These are phyloP conservation scores for Gracilaria gracilis DNA, from an alignment of 23 red algal species.

Conservation along the genomic window DNA sequence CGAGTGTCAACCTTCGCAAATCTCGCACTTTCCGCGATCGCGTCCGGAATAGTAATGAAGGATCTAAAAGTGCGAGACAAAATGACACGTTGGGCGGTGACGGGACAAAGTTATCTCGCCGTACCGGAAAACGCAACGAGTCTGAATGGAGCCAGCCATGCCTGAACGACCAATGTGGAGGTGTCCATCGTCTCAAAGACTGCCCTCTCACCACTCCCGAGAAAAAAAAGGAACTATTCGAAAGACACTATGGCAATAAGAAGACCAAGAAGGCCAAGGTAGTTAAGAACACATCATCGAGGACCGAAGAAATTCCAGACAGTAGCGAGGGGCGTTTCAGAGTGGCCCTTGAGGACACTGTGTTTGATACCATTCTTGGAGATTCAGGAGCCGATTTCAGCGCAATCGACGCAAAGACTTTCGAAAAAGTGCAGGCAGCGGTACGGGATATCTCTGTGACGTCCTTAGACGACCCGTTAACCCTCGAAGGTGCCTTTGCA, in stretches of 20 bases:
- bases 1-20: neutral
- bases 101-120: neutral
- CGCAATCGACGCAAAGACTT: too few relatives aligned
- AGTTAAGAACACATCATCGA: neutral
- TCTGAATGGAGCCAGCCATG: too few relatives aligned
- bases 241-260: constrained; percentile 15
- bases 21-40: neutral
- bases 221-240: constrained; percentile 23
- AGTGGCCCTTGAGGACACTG: constrained; percentile 15
- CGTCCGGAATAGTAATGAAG: neutral
- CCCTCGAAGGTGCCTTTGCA: constrained; percentile 9
- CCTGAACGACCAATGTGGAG: constrained; percentile 12
- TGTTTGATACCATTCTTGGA: constrained; percentile 9
- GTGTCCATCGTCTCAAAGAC: constrained; percentile 18
- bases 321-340: constrained; percentile 7
- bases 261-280: neutral
- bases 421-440: constrained; percentile 6
- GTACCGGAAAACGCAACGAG: neutral
- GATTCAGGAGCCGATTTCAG: constrained; percentile 16
- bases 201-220: constrained; percentile 24
- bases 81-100: neutral
- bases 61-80: neutral
- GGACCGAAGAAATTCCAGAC: neutral
- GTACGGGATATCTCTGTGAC: constrained; percentile 11
- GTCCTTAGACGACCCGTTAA: neutral